Base-by-base conservation (phyloP, 2,329 filamentous ascomycete species). In the Penicillium sp. region DNA sequence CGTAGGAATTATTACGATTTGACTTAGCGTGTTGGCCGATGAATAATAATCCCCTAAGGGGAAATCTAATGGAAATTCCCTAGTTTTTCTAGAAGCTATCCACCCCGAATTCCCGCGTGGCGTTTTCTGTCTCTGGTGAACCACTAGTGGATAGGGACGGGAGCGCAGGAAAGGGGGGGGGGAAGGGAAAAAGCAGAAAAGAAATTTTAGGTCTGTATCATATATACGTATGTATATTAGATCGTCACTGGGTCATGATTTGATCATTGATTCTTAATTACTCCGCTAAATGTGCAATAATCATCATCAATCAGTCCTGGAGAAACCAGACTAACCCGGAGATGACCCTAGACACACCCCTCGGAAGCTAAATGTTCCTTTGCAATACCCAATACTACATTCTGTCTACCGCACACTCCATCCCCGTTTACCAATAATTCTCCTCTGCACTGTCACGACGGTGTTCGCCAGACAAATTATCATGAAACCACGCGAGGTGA, bases 51-150 rank as follows among this genome's bases (percentile, higher is more conserved):
- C 58, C 65, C 65, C 59, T 53, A 68, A 68, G 53, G 15, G 68
- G 68, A 59, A 70, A 70, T 66, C 47, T 59, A 64, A 68, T 70
- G 65, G 68, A 70, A 70, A 66, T 51, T 56, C 42, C 53, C 19
- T 38, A 40, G 30, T 65, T 64, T 70, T 70, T 70, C 68, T 70
- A 70, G 68, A 70, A 70, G 68, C 62, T 66, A 66, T 19, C 68
- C 68, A 68, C 67, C 51, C 26, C 38, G 54, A 40, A 26, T 60
- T 58, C 56, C 60, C 64, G 62, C 64, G 59, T 60, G 56, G 67
- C 57, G 45, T 51, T 51, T 37, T 40, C 37, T 53, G 47, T 58
- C 40, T 64, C 38, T 61, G 40, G 28, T 56, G 58, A 63, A 62
- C 64, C 64, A 63, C 58, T 60, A 65, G 64, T 63, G 62, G 60